A percentile compares a stretch with the other conserved stretches of the same genome.
Evolutionary conservation across 2,329 filamentous ascomycete species (phyloP).

Genomic region (Trichoderma oligosporum): DNA sequence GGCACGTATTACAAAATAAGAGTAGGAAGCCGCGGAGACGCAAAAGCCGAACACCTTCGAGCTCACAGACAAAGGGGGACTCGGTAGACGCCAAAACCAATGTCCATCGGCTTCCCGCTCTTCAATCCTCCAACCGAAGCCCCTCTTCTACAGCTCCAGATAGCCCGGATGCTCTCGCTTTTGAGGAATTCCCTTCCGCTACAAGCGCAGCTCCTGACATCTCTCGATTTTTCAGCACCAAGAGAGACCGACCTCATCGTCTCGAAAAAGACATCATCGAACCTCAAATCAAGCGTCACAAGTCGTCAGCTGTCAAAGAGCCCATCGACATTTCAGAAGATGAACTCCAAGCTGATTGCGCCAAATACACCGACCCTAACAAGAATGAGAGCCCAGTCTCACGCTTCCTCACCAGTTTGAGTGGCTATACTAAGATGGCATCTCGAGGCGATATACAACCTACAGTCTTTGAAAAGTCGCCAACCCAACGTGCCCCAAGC

Average conservation of each 20-base stretch:
- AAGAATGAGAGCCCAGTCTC: not conserved
- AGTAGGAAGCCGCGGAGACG: not conserved
- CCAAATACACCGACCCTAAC: not conserved
- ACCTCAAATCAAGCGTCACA: slow-evolving; percentile 22
- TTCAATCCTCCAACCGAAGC: not conserved
- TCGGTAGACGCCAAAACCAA: not conserved
- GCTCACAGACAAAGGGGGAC: not conserved
- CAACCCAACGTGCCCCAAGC: not conserved
- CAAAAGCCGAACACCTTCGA: slow-evolving; percentile 10
- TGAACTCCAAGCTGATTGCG: slow-evolving; percentile 26
- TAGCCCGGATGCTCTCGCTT: slow-evolving; percentile 28
- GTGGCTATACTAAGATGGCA: not conserved
- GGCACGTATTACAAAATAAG: slow-evolving; percentile 19
- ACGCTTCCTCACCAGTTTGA: not conserved
- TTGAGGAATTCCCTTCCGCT: slow-evolving; percentile 21
- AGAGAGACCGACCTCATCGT: slow-evolving; percentile 12
- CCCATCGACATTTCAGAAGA: slow-evolving; percentile 29
- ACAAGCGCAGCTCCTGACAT: slow-evolving; percentile 27
- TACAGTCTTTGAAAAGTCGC: slow-evolving; percentile 22
- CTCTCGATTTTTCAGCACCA: not conserved
- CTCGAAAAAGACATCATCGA: slow-evolving; percentile 13
- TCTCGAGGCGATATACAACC: slow-evolving; percentile 30
- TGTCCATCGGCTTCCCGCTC: not conserved
- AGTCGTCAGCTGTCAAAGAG: slow-evolving; percentile 11
- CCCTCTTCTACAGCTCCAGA: not conserved